Evolutionary conservation across 331 rosid genomes (phyloP).

Genomic region (Stylosanthes scabra): DNA sequence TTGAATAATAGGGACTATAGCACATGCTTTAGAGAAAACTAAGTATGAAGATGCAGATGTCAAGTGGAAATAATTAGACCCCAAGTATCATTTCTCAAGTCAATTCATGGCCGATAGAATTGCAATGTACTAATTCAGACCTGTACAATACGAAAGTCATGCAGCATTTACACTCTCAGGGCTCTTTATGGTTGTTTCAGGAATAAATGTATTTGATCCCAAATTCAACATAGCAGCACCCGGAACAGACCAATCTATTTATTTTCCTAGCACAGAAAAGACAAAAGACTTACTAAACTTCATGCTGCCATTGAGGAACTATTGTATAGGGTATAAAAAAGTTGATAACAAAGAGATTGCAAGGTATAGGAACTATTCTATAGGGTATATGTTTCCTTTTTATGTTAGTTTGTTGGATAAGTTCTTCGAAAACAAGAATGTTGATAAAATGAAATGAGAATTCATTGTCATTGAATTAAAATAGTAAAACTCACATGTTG

Average conservation of each 20-base stretch:
- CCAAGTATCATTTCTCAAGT: conserved; percentile 91
- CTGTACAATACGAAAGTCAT: conserved; percentile 91
- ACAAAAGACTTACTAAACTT: conserved; percentile 56
- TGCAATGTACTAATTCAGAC: conserved; percentile 84
- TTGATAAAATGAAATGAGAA: too few relatives aligned
- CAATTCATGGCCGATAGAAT: conserved; percentile 87
- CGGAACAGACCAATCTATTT: conserved; percentile 87
- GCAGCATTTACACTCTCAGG: conserved; percentile 89
- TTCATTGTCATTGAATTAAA: too few relatives aligned
- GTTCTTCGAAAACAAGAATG: too few relatives aligned
- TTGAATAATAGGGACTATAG: conserved; percentile 77
- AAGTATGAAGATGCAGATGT: conserved; percentile 93
- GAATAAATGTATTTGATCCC: conserved; percentile 87
- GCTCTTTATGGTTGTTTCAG: conserved; percentile 88
- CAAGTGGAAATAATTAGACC: conserved; percentile 87
- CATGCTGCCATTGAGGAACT: conserved; percentile 76
- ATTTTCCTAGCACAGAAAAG: conserved; percentile 75
- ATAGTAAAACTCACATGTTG: too few relatives aligned
- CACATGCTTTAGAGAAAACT: conserved; percentile 94
- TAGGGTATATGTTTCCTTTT: neutral
- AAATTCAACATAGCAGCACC: conserved; percentile 98
- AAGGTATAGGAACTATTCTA: too few relatives aligned
- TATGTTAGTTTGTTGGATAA: neutral
- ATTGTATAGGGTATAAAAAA: conserved; percentile 57
- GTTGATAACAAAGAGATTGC: conserved; percentile 64